Evolutionary conservation across 116 monocot genomes (phyloP), one percentile per base, ranked within the genome.

Genomic region (Posidonia oceanica): DNA sequence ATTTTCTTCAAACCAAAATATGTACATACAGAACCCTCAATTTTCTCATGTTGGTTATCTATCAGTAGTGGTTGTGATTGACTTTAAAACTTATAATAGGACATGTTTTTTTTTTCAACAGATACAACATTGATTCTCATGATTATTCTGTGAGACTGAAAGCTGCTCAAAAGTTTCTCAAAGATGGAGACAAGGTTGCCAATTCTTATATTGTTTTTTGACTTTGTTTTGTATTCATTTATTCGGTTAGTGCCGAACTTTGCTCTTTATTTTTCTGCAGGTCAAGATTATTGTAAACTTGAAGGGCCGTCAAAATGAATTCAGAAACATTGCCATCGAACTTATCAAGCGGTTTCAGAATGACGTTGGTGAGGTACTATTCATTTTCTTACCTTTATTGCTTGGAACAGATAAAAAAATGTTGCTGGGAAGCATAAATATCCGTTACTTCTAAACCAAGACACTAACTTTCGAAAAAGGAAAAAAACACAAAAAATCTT

Each of bases 81-180:
- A 48, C 2, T 48, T 48, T 48, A 48, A 48, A 48, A 48, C 48
- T 10, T 48, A 48, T 48, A 48, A 48, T 48, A 10, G 48, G 12
- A 48, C 55, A 17, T 58, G 12, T 51, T 57, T 13, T 14, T 70
- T 57, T 69, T 48, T 20, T 8, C 7, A 10, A 74, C 83, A 97
- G 97, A 78, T 97, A 89, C 72, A 92, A 87, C 62, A 97, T 97
- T 72, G 97, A 97, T 54, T 84, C 83, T 51, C 92, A 92, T 76
- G 97, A 97, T 80, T 97, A 97, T 80, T 74, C 87, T 72, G 92
- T 91, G 67, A 89, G 89, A 75, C 72, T 89, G 69, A 91, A 69
- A 66, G 87, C 91, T 78, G 92, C 87, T 48, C 82, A 82, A 64
- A 97, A 78, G 71, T 92, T 97, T 75, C 85, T 97, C 71, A 89